These are phyloP conservation scores for Phytophthora tubulina DNA, from an alignment of 352 stramenopile species.

Conservation along the genomic window DNA sequence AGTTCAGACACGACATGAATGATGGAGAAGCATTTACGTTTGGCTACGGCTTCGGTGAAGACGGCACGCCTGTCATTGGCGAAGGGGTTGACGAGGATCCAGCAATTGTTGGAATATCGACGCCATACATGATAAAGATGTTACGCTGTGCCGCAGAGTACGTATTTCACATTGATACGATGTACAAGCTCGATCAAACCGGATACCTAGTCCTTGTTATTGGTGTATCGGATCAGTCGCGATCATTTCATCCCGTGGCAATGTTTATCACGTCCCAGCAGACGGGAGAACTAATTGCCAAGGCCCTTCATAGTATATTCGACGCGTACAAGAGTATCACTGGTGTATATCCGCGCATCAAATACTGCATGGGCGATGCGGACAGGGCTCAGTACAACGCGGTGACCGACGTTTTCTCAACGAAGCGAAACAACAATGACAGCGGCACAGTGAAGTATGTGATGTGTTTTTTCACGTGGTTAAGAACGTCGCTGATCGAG, in stretches of 20 bases:
- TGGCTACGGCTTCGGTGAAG: too few species aligned
- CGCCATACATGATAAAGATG: too few species aligned
- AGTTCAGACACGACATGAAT: too few species aligned
- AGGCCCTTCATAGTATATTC: neutral
- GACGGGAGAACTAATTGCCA: neutral
- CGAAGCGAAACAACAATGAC: neutral
- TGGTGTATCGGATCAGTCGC: too few species aligned
- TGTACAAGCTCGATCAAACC: too few species aligned
- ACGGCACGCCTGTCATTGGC: too few species aligned
- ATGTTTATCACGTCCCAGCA: neutral
- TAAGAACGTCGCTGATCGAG: constrained; percentile 4
- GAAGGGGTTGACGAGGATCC: too few species aligned
- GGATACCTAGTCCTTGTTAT: too few species aligned
- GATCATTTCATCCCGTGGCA: neutral
- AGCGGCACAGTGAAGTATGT: neutral
- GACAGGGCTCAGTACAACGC: constrained; percentile 10
- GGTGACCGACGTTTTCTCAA: neutral
- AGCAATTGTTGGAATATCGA: too few species aligned
- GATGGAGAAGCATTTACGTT: too few species aligned
- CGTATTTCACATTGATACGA: too few species aligned
- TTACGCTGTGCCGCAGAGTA: too few species aligned
- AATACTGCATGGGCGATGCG: constrained; percentile 2
- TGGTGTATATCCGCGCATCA: neutral
- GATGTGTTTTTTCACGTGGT: constrained; percentile 13
- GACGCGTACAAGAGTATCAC: constrained; percentile 2